These are phyloP conservation scores for Umbelopsis ramanniana DNA, from an alignment of 192 early-diverging fungal genomes.

Conservation along the genomic window DNA sequence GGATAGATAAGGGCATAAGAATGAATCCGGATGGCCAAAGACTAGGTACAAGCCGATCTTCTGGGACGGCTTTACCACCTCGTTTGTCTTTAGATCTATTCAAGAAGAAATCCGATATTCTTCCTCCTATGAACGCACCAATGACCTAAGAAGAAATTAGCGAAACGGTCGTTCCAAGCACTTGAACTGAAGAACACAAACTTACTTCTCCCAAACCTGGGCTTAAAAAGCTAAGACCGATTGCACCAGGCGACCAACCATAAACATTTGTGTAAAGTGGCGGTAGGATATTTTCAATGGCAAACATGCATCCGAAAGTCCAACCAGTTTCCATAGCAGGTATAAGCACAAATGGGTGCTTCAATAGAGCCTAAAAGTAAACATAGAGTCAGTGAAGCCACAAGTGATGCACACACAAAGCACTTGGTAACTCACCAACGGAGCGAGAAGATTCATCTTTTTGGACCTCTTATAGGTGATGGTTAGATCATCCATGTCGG, in stretches of 20 bases:
- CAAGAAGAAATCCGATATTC: conserved; percentile 37
- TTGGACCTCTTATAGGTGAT: background rate
- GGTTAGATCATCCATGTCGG: background rate
- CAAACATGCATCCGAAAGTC: conserved; percentile 56
- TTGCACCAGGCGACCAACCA: conserved; percentile 30
- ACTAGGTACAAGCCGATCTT: conserved; percentile 36
- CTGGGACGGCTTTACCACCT: conserved; percentile 26
- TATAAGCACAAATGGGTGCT: conserved; percentile 44
- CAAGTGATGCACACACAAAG: background rate
- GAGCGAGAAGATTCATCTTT: conserved; percentile 43
- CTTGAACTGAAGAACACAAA: too few species aligned
- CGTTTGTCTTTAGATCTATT: conserved; percentile 27
- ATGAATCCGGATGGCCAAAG: conserved; percentile 31
- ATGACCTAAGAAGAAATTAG: conserved; percentile 15
- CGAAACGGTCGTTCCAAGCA: background rate
- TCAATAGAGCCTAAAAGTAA: conserved; percentile 28
- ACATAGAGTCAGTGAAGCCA: too few species aligned
- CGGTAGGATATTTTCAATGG: conserved; percentile 43
- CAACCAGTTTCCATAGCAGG: conserved; percentile 42
- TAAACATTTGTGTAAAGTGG: conserved; percentile 30
- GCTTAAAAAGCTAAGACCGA: conserved; percentile 39
- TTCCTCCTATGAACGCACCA: conserved; percentile 36
- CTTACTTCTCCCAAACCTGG: conserved; percentile 37
- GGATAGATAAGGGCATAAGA: conserved; percentile 26
- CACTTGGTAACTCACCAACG: conserved; percentile 25